Conservation (phyloP, 345 rosid species). For the Bruguiera parviflora region DNA sequence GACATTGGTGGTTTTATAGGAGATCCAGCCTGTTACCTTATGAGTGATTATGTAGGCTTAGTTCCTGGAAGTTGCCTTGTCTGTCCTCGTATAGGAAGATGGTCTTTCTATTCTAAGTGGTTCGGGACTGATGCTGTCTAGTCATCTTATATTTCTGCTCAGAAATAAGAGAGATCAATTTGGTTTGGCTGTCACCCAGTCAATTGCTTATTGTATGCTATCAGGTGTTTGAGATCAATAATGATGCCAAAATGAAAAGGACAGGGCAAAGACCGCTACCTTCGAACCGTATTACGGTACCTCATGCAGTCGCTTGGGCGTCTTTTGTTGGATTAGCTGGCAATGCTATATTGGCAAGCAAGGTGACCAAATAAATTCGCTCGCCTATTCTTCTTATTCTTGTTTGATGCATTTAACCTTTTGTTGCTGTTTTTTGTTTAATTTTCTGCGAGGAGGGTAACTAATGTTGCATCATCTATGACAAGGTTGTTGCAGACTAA, state of each 20-base stretch:
- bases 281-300: slow-evolving; percentile 62
- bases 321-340: slow-evolving; percentile 68
- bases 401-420: slow-evolving; percentile 1
- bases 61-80: not conserved
- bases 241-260: slow-evolving; percentile 94
- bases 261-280: slow-evolving; percentile 84
- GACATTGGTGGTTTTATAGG: no score
- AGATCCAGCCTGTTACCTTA: no score
- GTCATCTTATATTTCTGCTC: not conserved
- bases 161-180: not conserved
- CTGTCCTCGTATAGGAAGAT: not conserved
- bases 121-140: not conserved
- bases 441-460: slow-evolving; percentile 13
- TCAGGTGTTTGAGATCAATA: slow-evolving; percentile 76
- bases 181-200: not conserved
- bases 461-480: slow-evolving; percentile 38
- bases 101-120: not conserved
- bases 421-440: not conserved
- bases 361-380: slow-evolving; percentile 47
- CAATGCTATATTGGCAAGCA: slow-evolving; percentile 65
- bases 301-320: slow-evolving; percentile 84
- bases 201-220: not conserved
- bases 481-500: slow-evolving; percentile 90
- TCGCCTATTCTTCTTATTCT: slow-evolving; percentile 12
- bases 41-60: no score